phyloP scores from a whole-genome alignment of 2,329 filamentous ascomycete species.

The Sordariomycetes sp. region DNA sequence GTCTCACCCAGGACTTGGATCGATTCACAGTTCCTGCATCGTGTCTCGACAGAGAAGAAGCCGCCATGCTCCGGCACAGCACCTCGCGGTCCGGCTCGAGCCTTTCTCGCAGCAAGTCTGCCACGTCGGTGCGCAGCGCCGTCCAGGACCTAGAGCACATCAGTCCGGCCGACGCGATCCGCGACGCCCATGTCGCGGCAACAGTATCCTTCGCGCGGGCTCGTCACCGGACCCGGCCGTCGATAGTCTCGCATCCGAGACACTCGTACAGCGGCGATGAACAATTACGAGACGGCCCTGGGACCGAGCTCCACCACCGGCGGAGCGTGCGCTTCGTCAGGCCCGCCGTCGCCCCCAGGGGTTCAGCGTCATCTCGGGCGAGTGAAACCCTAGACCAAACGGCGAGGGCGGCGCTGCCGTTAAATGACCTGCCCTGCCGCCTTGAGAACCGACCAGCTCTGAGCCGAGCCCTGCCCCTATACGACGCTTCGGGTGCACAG shows the following conservation, averaged over 20 bases:
- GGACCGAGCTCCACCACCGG: constrained; percentile 21
- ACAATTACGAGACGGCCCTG: constrained; percentile 5
- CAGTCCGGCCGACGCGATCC: constrained; percentile 31
- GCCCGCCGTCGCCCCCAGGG: constrained; percentile 15
- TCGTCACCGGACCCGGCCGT: constrained; percentile 22
- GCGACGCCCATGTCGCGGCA: constrained; percentile 51
- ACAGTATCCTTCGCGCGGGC: constrained; percentile 43
- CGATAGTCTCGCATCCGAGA: background rate
- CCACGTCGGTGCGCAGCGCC: constrained; percentile 28
- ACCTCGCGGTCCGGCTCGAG: constrained; percentile 28
- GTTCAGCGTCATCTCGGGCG: constrained; percentile 15
- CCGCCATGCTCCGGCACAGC: constrained; percentile 33
- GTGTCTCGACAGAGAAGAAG: background rate
- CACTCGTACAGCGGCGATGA: background rate
- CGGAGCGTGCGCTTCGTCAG: constrained; percentile 44
- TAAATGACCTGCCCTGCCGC: background rate
- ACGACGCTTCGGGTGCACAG: background rate
- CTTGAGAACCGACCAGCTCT: background rate
- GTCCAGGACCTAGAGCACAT: constrained; percentile 31
- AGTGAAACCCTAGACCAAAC: constrained; percentile 7
- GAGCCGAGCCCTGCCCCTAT: background rate
- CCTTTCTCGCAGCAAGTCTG: constrained; percentile 38
- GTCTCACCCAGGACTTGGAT: background rate
- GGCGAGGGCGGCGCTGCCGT: background rate
- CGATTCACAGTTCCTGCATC: background rate